Conservation (phyloP, 2,329 filamentous ascomycete genomes). For the Dactylellina leptospora region DNA sequence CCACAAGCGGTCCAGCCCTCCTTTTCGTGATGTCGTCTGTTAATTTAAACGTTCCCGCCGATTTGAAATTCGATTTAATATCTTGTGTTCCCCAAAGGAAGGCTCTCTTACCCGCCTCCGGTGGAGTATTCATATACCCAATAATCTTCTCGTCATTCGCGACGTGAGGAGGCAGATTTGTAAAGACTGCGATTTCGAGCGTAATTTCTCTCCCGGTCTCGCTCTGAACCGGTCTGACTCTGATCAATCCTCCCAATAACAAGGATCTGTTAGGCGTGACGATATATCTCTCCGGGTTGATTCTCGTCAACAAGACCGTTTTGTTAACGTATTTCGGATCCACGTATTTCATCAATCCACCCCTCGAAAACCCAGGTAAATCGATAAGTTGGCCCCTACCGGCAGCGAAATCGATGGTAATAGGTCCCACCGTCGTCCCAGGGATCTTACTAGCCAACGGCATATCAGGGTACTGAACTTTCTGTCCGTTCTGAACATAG, state of each 20-base stretch:
- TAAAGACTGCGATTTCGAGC: constrained; percentile 66
- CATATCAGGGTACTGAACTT: constrained; percentile 81
- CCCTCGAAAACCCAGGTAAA: constrained; percentile 69
- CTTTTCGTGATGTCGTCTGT: constrained; percentile 83
- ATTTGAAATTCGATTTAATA: constrained; percentile 57
- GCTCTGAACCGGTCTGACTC: constrained; percentile 78
- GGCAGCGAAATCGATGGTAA: constrained; percentile 83
- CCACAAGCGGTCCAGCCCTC: constrained; percentile 71
- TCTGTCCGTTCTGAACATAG: constrained; percentile 66
- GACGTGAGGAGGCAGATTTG: constrained; percentile 77
- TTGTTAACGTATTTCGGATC: constrained; percentile 38
- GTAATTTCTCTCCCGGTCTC: constrained; percentile 6
- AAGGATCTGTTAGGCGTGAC: constrained; percentile 82
- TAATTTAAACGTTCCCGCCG: constrained; percentile 78
- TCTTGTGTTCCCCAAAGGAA: constrained; percentile 22
- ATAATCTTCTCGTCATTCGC: constrained; percentile 80
- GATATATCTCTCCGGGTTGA: constrained; percentile 75
- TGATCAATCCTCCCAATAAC: constrained; percentile 83
- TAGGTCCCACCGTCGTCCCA: constrained; percentile 93
- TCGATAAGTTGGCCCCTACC: constrained; percentile 87
- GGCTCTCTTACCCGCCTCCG: background rate
- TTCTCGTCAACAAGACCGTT: constrained; percentile 80
- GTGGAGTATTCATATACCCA: background rate
- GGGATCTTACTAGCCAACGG: constrained; percentile 85
- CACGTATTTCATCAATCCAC: constrained; percentile 54